Evolutionary conservation across 1,284 basidiomycete genomes (phyloP), one percentile per base, ranked within the genome.

Genomic region (Xanthoconium separans): DNA sequence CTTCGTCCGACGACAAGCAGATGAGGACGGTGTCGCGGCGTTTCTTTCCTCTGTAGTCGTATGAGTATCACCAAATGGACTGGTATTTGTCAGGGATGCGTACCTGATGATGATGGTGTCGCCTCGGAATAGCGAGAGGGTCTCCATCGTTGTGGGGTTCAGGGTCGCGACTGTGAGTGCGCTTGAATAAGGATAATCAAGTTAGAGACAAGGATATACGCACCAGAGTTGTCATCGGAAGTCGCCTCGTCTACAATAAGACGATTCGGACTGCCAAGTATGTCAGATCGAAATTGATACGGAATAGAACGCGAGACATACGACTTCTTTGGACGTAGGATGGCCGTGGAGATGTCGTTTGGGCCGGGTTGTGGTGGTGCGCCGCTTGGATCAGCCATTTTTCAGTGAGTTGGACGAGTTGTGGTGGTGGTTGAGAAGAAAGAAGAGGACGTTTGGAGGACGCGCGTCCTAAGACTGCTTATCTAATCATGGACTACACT

Each of bases 91-190:
- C 27, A 5, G 27, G n/a, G 36, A 29, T 13, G 71, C 77, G 58
- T 66, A 94, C 92, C 92, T 82, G 59, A 95, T 83, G 65, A 94
- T 94, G 73, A 95, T 87, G 15, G 92, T 96, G 71, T 98, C 95
- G 45, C 95, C 95, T 55, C 94, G 86, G 83, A 99, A 99, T 50
- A 99, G 84, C 55, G 88, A 87, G 45, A 99, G 85, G 20, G 83
- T 76, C 75, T 99, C 97, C 96, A 99, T 98, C 47, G 97, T 99
- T 39, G 87, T 89, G 49, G 96, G 94, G 77, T 96, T 93, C 43
- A 99, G 80, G 40, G 93, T 95, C 47, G 95, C 95, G 61, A 98
- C 95, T 85, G 71, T 31, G 47, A 47, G 33, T 33, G 13, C 10
- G 29, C 49, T 57, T 50, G 18, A 50, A 54, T 5, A 29, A 34